Evolutionary conservation across 1,139 yeast species (phyloP).

Genomic region (Saccharomyces hybrid): DNA sequence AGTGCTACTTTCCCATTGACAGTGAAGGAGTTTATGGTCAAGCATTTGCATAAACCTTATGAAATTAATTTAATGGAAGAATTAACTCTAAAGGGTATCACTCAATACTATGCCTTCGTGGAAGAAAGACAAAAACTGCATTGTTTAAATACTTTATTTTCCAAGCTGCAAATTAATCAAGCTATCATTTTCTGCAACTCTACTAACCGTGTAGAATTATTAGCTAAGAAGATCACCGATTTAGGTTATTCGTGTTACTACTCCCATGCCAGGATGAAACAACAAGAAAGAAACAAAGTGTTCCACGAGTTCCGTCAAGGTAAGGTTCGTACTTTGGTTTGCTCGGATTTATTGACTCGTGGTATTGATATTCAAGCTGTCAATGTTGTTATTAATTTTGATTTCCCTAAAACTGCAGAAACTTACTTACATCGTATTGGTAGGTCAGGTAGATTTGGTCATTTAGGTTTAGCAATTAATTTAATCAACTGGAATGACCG

Average conservation of each 20-base stretch:
- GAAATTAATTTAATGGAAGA: conserved; percentile 98
- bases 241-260: conserved; percentile 95
- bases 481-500: conserved; percentile 96
- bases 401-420: conserved; percentile 97
- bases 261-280: conserved; percentile 97
- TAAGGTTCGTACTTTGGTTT: conserved; percentile 91
- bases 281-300: conserved; percentile 93
- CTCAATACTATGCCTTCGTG: conserved; percentile 95
- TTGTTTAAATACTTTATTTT: conserved; percentile 88
- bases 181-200: conserved; percentile 96
- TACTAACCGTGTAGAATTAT: conserved; percentile 87
- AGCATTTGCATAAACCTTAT: conserved; percentile 83
- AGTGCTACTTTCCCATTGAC: conserved; percentile 95
- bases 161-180: conserved; percentile 91
- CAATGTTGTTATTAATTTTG: conserved; percentile 94
- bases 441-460: conserved; percentile 98
- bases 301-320: conserved; percentile 99
- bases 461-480: conserved; percentile 94
- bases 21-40: conserved; percentile 88
- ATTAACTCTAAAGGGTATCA: conserved; percentile 88
- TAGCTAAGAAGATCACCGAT: conserved; percentile 94
- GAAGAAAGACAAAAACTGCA: conserved; percentile 95
- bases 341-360: conserved; percentile 93
- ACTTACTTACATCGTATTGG: conserved; percentile 97
- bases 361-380: conserved; percentile 99